These are phyloP conservation scores for Skeletonema marinoi DNA, from an alignment of 108 stramenopile species.

Conservation along the genomic window DNA sequence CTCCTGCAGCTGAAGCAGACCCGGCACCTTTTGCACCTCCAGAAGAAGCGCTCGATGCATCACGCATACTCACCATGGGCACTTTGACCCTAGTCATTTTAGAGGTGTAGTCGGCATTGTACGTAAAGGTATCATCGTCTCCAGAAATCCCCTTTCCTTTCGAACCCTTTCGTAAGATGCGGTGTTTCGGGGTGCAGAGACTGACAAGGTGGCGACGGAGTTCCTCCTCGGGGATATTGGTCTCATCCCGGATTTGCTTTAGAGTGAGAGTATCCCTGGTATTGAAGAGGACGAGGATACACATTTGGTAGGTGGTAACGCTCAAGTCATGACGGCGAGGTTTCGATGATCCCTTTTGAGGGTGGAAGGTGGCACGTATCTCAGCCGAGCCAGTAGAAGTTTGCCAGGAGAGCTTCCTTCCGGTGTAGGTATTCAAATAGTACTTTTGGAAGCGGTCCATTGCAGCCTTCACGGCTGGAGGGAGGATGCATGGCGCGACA, in stretches of 20 bases:
- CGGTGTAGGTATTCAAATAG: slow-evolving; percentile 93
- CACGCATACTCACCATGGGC: slow-evolving; percentile 91
- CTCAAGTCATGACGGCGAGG: slow-evolving; percentile 87
- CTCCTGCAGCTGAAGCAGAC: slow-evolving; percentile 28
- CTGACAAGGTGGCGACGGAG: slow-evolving; percentile 94
- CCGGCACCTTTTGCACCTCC: slow-evolving; percentile 20
- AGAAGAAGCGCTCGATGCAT: slow-evolving; percentile 33
- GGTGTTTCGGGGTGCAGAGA: slow-evolving; percentile 94
- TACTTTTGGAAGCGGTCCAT: slow-evolving; percentile 86
- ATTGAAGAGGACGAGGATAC: slow-evolving; percentile 97
- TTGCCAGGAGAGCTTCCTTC: slow-evolving; percentile 94
- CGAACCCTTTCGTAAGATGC: slow-evolving; percentile 89
- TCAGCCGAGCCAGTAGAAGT: slow-evolving; percentile 94
- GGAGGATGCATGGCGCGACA: slow-evolving; percentile 85
- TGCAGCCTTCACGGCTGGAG: slow-evolving; percentile 67
- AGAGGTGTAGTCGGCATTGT: slow-evolving; percentile 89
- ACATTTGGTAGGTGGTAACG: slow-evolving; percentile 98
- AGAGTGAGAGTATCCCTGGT: slow-evolving; percentile 75
- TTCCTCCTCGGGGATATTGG: slow-evolving; percentile 90
- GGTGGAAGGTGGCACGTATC: slow-evolving; percentile 80
- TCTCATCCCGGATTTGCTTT: slow-evolving; percentile 76
- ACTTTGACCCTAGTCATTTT: slow-evolving; percentile 91
- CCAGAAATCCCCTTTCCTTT: slow-evolving; percentile 91
- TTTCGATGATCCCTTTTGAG: slow-evolving; percentile 46
- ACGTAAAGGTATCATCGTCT: slow-evolving; percentile 90